phyloP scores from a whole-genome alignment of 371 early-diverging fungal species.

The Mucor indicus region DNA sequence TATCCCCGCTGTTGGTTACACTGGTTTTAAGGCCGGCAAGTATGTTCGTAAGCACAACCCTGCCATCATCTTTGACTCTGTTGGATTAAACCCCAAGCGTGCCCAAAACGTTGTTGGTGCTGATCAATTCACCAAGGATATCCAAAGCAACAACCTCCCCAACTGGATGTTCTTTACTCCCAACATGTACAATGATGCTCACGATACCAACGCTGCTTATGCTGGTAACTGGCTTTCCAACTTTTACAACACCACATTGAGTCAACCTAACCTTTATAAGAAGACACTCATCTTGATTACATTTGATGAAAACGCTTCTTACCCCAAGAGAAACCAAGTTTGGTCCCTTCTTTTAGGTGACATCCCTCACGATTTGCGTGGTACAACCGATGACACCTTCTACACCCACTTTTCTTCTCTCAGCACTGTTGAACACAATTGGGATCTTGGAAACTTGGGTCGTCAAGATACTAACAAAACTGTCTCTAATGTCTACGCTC shows the following conservation, averaged over 20 bases:
- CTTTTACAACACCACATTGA: conserved; percentile 22
- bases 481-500: conserved; percentile 34
- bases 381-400: conserved; percentile 46
- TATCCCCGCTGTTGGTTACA: conserved; percentile 44
- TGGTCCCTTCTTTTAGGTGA: conserved; percentile 31
- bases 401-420: conserved; percentile 59
- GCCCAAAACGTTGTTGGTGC: conserved; percentile 55
- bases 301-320: conserved; percentile 28
- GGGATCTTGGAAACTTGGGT: conserved; percentile 61
- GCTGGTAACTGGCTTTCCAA: conserved; percentile 30
- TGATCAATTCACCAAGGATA: conserved; percentile 47
- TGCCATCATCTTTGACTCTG: conserved; percentile 55
- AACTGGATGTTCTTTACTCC: conserved; percentile 59
- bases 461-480: conserved; percentile 42
- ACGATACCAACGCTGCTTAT: conserved; percentile 25
- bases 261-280: conserved; percentile 11
- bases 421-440: conserved; percentile 55
- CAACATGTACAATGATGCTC: not conserved
- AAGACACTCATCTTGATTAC: conserved; percentile 25
- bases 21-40: conserved; percentile 18
- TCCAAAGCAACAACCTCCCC: conserved; percentile 43
- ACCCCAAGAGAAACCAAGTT: conserved; percentile 23
- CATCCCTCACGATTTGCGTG: conserved; percentile 24
- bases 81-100: conserved; percentile 39
- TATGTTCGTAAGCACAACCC: conserved; percentile 62